Evolutionary conservation across 2,329 filamentous ascomycete genomes (phyloP).

Genomic region (Trichoderma atrobrunneum): DNA sequence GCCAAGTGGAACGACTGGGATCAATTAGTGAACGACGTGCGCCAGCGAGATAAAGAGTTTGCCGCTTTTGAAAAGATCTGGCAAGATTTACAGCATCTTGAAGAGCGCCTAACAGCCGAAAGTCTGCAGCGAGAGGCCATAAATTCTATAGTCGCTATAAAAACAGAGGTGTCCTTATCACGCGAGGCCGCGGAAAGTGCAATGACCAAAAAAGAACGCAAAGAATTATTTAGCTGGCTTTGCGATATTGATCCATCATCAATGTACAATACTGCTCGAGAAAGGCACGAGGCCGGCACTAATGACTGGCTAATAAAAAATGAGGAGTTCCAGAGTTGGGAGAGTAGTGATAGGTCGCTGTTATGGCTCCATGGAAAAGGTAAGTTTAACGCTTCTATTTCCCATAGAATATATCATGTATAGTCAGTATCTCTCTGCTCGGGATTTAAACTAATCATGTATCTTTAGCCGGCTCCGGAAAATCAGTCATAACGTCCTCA

Average conservation of each 20-base stretch:
- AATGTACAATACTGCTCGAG: not conserved
- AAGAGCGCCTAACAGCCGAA: not conserved
- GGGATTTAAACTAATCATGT: fast-evolving
- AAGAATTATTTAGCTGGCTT: not conserved
- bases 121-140: not conserved
- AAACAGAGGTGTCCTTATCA: not conserved
- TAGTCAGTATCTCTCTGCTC: too few relatives aligned
- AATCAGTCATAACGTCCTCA: not conserved
- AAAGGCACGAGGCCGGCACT: not conserved
- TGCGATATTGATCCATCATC: not conserved
- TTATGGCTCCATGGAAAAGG: not conserved
- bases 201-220: not conserved
- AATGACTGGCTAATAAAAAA: not conserved
- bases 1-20: not conserved
- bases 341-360: not conserved
- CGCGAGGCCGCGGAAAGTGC: not conserved
- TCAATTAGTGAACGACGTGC: not conserved
- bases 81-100: not conserved
- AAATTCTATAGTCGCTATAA: not conserved
- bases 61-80: not conserved
- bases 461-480: not conserved
- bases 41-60: not conserved
- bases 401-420: too few relatives aligned
- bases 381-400: not conserved
- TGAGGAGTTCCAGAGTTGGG: not conserved